A percentile compares a stretch with the other conserved stretches of the same genome.
Evolutionary conservation across 176 grass and related monocot genomes (phyloP).

Genomic region (Avena eriantha): DNA sequence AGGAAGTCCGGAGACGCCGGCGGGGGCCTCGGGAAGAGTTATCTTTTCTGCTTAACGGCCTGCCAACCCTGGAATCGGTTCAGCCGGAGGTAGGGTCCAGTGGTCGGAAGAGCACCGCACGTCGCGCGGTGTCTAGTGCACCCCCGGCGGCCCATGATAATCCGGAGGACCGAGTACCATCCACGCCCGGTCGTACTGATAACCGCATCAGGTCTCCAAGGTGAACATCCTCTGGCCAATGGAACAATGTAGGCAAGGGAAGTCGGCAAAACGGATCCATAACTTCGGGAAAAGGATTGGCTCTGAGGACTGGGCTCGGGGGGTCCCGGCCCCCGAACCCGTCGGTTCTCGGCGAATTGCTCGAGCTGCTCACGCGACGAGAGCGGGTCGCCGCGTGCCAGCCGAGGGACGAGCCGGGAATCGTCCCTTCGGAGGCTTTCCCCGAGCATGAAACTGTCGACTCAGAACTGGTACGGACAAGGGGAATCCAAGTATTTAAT

Average conservation of each 20-base stretch:
- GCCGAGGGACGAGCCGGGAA: too few relatives aligned
- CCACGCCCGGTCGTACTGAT: conserved; percentile 64
- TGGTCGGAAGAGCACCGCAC: conserved; percentile 72
- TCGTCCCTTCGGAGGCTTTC: too few relatives aligned
- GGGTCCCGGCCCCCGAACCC: conserved; percentile 49
- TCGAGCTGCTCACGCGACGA: conserved; percentile 32
- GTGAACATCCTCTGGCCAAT: conserved; percentile 71
- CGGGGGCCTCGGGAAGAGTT: conserved; percentile 66
- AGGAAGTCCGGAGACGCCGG: conserved; percentile 63
- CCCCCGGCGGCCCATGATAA: conserved; percentile 66
- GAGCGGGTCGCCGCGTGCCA: neutral
- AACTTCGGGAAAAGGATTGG: conserved; percentile 85
- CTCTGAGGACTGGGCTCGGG: conserved; percentile 71
- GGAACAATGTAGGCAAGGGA: conserved; percentile 81
- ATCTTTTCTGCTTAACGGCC: conserved; percentile 79
- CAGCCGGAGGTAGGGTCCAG: conserved; percentile 72
- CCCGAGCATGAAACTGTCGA: conserved; percentile 46
- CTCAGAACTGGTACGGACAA: conserved; percentile 75
- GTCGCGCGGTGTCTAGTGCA: conserved; percentile 64
- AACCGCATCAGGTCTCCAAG: conserved; percentile 65
- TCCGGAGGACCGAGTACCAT: conserved; percentile 65
- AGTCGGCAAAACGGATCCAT: conserved; percentile 82
- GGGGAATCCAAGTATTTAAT: conserved; percentile 82
- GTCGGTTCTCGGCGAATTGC: conserved; percentile 33
- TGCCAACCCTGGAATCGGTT: neutral